phyloP scores from a whole-genome alignment of 306 rosid species.

The Adenanthera pavonina region DNA sequence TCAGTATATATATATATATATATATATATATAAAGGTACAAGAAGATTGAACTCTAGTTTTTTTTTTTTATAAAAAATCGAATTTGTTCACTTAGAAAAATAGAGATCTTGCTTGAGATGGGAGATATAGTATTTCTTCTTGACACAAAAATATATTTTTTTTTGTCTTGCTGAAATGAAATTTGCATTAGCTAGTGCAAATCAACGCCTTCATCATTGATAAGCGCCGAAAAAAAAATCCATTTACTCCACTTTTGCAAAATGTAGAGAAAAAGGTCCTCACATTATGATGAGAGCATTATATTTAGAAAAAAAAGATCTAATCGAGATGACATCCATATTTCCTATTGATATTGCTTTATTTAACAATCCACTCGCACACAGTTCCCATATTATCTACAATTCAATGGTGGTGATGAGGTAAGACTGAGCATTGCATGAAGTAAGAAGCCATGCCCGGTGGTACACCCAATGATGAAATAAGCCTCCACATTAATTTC shows the following conservation, averaged over 20 bases:
- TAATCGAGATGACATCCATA: background rate
- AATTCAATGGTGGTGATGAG: slow-evolving; percentile 5
- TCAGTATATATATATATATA: no score
- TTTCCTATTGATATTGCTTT: background rate
- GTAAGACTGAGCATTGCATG: slow-evolving; percentile 38
- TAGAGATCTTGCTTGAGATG: no score
- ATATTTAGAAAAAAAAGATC: background rate
- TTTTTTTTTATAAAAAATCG: no score
- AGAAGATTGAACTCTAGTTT: no score
- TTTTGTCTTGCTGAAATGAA: background rate
- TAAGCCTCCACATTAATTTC: background rate
- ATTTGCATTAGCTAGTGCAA: background rate
- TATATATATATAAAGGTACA: no score
- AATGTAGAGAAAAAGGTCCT: background rate
- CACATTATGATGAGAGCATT: slow-evolving; percentile 17
- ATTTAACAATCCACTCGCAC: background rate
- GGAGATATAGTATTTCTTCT: no score
- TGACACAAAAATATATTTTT: no score
- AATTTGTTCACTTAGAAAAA: no score
- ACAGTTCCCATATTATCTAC: background rate
- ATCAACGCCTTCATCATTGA: background rate
- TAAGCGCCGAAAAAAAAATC: background rate
- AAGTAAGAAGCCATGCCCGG: slow-evolving; percentile 25
- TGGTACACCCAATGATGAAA: background rate
- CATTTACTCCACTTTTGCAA: background rate